Evolutionary conservation across 139 green algal species (phyloP).

Genomic region (Axilococcus clingmanii): DNA sequence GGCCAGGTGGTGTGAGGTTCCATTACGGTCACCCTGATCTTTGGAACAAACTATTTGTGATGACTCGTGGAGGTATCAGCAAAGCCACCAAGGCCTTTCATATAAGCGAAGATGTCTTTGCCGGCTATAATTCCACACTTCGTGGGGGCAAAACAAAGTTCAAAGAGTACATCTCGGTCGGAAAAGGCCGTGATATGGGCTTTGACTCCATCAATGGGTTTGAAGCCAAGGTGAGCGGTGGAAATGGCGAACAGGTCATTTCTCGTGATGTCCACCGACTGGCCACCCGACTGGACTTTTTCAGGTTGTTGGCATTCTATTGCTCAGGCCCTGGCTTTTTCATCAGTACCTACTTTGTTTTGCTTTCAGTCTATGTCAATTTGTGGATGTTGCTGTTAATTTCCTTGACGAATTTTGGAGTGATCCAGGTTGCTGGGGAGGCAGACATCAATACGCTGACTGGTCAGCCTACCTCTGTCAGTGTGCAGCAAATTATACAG

Average conservation of each 20-base stretch:
- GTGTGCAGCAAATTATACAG: constrained; percentile 50
- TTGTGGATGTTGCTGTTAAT: constrained; percentile 48
- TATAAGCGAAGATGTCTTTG: constrained; percentile 54
- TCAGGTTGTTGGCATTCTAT: constrained; percentile 69
- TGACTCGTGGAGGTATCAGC: constrained; percentile 62
- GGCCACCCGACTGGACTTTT: constrained; percentile 64
- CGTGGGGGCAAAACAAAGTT: constrained; percentile 68
- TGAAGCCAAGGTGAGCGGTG: constrained; percentile 72
- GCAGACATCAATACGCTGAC: constrained; percentile 19
- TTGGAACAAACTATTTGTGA: constrained; percentile 77
- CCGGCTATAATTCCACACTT: constrained; percentile 69
- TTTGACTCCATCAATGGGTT: constrained; percentile 88
- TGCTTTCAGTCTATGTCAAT: constrained; percentile 52
- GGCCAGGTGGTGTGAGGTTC: constrained; percentile 57
- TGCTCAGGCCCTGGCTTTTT: constrained; percentile 58
- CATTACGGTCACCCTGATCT: constrained; percentile 91
- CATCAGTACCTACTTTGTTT: constrained; percentile 63
- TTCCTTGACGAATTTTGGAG: constrained; percentile 21
- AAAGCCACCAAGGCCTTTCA: constrained; percentile 48
- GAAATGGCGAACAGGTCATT: constrained; percentile 78
- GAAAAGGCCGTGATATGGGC: constrained; percentile 88
- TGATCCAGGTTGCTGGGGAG: background rate
- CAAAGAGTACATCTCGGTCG: constrained; percentile 68
- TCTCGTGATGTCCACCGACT: constrained; percentile 68
- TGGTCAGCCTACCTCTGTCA: constrained; percentile 14